Percentiles rank a stretch among this genome's conserved stretches.
Conservation (phyloP, 2,329 filamentous ascomycete species). For the Trichophyton verrucosum region DNA sequence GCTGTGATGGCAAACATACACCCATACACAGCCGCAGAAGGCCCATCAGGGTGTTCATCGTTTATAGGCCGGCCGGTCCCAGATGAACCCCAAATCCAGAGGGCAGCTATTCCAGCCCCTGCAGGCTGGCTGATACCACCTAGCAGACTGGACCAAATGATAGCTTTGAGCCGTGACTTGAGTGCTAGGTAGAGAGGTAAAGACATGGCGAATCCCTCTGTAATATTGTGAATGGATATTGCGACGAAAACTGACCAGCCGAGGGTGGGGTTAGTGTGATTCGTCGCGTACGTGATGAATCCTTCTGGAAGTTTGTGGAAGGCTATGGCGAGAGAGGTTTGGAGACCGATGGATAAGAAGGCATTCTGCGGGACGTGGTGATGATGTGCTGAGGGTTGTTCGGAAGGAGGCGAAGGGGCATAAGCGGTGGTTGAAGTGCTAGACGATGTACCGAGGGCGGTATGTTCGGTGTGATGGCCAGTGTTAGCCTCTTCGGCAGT, state of each 20-base stretch:
- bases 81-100: slow-evolving; percentile 69
- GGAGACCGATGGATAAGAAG: slow-evolving; percentile 87
- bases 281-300: slow-evolving; percentile 88
- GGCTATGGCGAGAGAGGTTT: slow-evolving; percentile 89
- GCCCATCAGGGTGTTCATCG: slow-evolving; percentile 18
- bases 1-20: slow-evolving; percentile 76
- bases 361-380: slow-evolving; percentile 92
- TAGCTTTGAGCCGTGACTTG: slow-evolving; percentile 64
- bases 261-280: slow-evolving; percentile 81
- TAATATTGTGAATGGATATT: slow-evolving; percentile 95
- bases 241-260: slow-evolving; percentile 91
- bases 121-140: slow-evolving; percentile 80
- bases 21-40: slow-evolving; percentile 43
- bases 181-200: slow-evolving; percentile 87
- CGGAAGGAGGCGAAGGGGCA: slow-evolving; percentile 15
- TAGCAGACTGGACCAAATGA: slow-evolving; percentile 69
- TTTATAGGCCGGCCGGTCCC: slow-evolving; percentile 22
- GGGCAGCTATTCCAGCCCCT: slow-evolving; percentile 68
- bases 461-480: not conserved
- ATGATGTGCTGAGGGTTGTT: slow-evolving; percentile 50
- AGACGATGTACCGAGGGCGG: not conserved
- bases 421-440: slow-evolving; percentile 4
- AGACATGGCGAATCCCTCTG: slow-evolving; percentile 89
- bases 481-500: not conserved
- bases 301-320: slow-evolving; percentile 88